phyloP scores from a whole-genome alignment of 2,329 filamentous ascomycete species.

The Cladorrhinum sp. region DNA sequence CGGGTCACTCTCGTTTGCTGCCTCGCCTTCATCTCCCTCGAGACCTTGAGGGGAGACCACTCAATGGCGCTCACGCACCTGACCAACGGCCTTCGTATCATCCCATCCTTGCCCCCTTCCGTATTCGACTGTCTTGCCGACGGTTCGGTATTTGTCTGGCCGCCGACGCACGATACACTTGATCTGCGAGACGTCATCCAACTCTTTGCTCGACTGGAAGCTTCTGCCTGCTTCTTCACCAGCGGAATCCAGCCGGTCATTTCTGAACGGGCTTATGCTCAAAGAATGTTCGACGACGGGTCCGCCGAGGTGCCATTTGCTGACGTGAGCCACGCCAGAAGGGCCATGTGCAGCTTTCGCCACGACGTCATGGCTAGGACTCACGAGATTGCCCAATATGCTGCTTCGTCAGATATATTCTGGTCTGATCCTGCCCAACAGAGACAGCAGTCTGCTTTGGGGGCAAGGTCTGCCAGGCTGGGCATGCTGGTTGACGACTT shows the following conservation, averaged over 20 bases:
- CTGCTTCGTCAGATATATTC: conserved; percentile 13
- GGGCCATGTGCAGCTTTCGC: conserved; percentile 20
- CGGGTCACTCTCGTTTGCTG: conserved; percentile 30
- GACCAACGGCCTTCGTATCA: conserved; percentile 30
- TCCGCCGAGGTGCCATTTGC: conserved; percentile 10
- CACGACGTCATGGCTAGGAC: conserved; percentile 25
- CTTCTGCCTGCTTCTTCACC: conserved; percentile 27
- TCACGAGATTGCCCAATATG: conserved; percentile 17
- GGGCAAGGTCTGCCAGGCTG: conserved; percentile 19
- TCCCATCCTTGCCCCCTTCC: conserved; percentile 24
- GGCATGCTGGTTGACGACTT: conserved; percentile 19
- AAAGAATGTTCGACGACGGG: conserved; percentile 20
- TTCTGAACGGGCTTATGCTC: conserved; percentile 22
- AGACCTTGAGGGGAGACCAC: conserved; percentile 28
- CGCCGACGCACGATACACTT: conserved; percentile 6
- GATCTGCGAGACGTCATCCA: conserved; percentile 28
- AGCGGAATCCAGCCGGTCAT: conserved; percentile 27
- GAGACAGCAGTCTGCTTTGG: conserved; percentile 17
- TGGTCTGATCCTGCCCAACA: conserved; percentile 25
- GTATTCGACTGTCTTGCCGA: conserved; percentile 24
- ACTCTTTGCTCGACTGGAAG: conserved; percentile 28
- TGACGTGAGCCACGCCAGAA: conserved; percentile 16
- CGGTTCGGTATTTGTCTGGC: conserved; percentile 8
- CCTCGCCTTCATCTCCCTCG: conserved; percentile 30
- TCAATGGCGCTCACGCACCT: conserved; percentile 27